These are phyloP conservation scores for Termitomyces sp. DNA, from an alignment of 768 basidiomycete genomes.

Conservation along the genomic window DNA sequence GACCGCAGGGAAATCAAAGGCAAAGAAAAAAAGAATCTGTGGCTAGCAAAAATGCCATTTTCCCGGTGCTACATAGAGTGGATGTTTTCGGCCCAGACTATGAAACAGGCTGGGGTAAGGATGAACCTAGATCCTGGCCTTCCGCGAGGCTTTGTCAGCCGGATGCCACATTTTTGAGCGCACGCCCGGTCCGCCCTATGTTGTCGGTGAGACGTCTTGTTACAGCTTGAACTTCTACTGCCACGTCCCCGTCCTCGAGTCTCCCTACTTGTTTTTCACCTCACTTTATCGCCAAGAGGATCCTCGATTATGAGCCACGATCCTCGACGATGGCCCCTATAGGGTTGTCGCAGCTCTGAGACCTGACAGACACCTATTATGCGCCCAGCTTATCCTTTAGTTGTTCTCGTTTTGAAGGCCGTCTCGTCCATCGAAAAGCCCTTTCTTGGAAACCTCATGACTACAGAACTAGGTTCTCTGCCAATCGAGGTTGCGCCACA, in stretches of 20 bases:
- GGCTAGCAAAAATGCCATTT: too few relatives aligned
- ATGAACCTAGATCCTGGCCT: background rate
- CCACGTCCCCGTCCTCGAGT: background rate
- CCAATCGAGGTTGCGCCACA: background rate
- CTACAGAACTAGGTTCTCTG: background rate
- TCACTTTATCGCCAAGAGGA: background rate
- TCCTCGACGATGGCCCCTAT: background rate
- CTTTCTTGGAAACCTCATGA: background rate
- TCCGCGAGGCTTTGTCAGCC: slow-evolving; percentile 1
- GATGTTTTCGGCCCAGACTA: background rate
- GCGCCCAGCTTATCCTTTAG: background rate
- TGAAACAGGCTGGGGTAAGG: background rate
- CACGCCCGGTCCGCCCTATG: background rate
- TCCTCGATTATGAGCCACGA: background rate
- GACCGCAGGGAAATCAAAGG: too few relatives aligned
- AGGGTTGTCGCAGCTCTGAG: background rate
- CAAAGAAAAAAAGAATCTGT: too few relatives aligned
- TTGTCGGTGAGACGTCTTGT: slow-evolving; percentile 2
- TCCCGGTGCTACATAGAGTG: too few relatives aligned
- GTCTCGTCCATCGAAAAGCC: background rate
- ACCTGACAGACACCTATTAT: background rate
- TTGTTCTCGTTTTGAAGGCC: background rate
- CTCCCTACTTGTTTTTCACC: background rate
- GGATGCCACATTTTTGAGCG: background rate
- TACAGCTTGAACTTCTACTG: background rate